Evolutionary conservation across 306 rosid genomes (phyloP), one percentile per base, ranked within the genome.

Genomic region (Glycine latifolia): DNA sequence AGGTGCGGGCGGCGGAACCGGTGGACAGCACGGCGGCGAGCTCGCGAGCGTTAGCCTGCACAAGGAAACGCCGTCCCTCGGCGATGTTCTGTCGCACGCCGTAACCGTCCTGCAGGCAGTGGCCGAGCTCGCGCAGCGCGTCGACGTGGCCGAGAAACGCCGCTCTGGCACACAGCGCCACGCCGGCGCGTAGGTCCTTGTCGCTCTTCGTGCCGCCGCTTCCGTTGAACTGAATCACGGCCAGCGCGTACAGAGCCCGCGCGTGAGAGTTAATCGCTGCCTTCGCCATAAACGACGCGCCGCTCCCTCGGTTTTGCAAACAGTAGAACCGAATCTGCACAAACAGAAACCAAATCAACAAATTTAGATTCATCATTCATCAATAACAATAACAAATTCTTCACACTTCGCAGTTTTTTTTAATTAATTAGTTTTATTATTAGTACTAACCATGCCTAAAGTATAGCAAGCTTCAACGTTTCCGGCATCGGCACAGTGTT

Each of bases 101-200:
- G 85, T 95, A 95, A 43, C 99, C 99, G 82, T 95, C 99, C 62
- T 93, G 99, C 3, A 95, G 86, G 76, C 99, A 95, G 92, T 95
- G 99, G 1, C 99, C 99, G 0, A 95, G 92, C 77, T 95, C 99
- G 0, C 99, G 90, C 0, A 95, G 85, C 11, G 98, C 98, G 75
- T 95, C 99, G 63, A 95, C 82, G 81, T 95, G 98, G 60, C 97
- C 97, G 10, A 95, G 94, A 47, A 92, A 95, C 7, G 99, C 98
- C 0, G 99, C 98, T 44, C 99, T 94, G 1, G 99, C 99, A 33
- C 99, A 95, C 0, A 95, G 82, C 4, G 99, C 97, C 7, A 95
- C 99, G 0, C 99, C 98, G 60, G 99, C 99, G 0, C 98, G 86
- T 46, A 95, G 90, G 83, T 93, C 97, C 84, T 95, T 95, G 67